Evolutionary conservation across 306 rosid genomes (phyloP).

Genomic region (Carpinus fangiana): DNA sequence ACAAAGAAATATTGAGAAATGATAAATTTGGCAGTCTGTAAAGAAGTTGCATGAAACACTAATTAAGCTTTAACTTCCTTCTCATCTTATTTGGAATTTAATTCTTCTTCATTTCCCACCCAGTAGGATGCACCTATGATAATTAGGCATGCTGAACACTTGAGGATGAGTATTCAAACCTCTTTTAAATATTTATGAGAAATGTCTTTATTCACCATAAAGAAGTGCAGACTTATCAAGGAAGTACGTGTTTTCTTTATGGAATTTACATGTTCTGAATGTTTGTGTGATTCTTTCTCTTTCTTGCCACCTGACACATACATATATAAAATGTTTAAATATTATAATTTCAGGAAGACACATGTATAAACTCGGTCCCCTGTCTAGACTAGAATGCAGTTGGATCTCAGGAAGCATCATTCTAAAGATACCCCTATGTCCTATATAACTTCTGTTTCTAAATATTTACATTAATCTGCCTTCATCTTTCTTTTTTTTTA

Average conservation of each 20-base stretch:
- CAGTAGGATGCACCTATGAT: background rate
- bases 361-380: background rate
- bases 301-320: background rate
- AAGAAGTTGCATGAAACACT: too few relatives aligned
- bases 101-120: too few relatives aligned
- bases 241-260: background rate
- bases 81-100: too few relatives aligned
- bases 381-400: background rate
- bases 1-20: background rate
- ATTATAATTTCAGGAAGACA: background rate
- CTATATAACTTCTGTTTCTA: background rate
- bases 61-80: too few relatives aligned
- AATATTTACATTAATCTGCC: constrained; percentile 7
- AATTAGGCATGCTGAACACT: background rate
- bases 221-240: background rate
- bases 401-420: constrained; percentile 5
- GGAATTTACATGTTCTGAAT: background rate
- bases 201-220: background rate
- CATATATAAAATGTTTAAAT: background rate
- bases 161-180: background rate
- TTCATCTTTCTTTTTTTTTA: constrained; percentile 31
- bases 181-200: background rate
- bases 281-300: background rate
- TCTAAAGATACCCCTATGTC: background rate
- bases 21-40: background rate